Evolutionary conservation across 345 rosid species (phyloP), one percentile per base, ranked within the genome.

Genomic region (Odontarrhena argentea): DNA sequence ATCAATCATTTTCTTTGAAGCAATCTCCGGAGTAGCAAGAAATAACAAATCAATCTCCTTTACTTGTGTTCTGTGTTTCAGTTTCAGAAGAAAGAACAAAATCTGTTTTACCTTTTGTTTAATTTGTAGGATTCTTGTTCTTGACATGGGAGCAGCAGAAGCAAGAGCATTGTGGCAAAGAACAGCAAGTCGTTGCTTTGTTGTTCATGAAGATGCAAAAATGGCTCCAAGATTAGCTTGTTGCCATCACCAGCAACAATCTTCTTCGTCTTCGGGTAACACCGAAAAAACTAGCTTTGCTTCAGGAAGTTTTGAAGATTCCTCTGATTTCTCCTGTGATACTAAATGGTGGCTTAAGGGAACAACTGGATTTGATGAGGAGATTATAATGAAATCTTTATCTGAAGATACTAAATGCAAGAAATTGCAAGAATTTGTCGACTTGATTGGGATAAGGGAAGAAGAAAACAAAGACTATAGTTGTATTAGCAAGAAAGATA

Each of bases 301-400:
- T 69, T 67, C 75, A 5, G 42, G 55, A 44, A 89, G 87, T 70
- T 83, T 84, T 76, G 58, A 78, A 68, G 82, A 65, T 71, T 66
- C 80, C 67, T 72, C 64, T 71, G 78, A 76, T 77, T 74, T 86
- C 48, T 81, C 91, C 5, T 72, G 76, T 10, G 92, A 88, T 64
- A 76, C 83, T n/a, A 91, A 89, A 80, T 94, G 96, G 97, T 91
- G 99, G 97, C 92, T 94, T 57, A 87, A 82, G 70, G 84, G 79
- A 25, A 73, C 81, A 9, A 9, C 78, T 64, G 76, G 75, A 7
- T 26, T 45, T 30, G 57, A 60, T 36, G 73, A 67, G 63, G 78
- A 67, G 54, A 37, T 74, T 48, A 48, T 55, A 4, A 3, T 50
- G 34, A 68, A 69, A 48, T 49, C 70, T 2, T 50, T 63, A 12